Percentiles rank a stretch among this genome's conserved stretches.
Conservation (phyloP, 2,329 filamentous ascomycete species). For the Huntiella bhutanensis region DNA sequence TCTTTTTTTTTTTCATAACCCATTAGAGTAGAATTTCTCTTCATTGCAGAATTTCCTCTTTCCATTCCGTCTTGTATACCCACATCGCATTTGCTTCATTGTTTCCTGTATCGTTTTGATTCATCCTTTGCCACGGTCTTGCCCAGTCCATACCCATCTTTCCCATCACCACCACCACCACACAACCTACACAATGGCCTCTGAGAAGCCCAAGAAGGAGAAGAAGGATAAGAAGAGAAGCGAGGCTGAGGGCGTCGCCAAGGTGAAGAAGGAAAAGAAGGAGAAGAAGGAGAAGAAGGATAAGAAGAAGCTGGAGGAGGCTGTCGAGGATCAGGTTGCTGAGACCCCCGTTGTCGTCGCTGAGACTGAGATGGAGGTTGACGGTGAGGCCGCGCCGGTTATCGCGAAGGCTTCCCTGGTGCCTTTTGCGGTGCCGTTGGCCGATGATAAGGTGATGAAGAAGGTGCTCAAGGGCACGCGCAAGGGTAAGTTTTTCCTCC, state of each 20-base stretch:
- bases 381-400: slow-evolving; percentile 16
- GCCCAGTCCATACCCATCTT: not conserved
- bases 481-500: slow-evolving; percentile 27
- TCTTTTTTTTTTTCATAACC: too few species aligned
- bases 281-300: slow-evolving; percentile 38
- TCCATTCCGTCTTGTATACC: slow-evolving; percentile 2
- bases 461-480: slow-evolving; percentile 38
- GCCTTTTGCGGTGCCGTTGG: slow-evolving; percentile 65
- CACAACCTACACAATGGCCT: slow-evolving; percentile 21
- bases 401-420: slow-evolving; percentile 43
- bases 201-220: slow-evolving; percentile 29
- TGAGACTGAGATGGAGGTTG: slow-evolving; percentile 20
- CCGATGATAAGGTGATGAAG: slow-evolving; percentile 57
- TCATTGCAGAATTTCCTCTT: not conserved
- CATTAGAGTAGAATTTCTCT: too few species aligned
- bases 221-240: slow-evolving; percentile 39
- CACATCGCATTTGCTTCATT: slow-evolving; percentile 2
- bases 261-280: slow-evolving; percentile 43
- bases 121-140: not conserved
- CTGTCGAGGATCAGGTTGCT: slow-evolving; percentile 48
- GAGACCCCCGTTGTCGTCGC: slow-evolving; percentile 21
- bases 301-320: slow-evolving; percentile 52
- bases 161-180: not conserved
- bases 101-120: slow-evolving; percentile 13
- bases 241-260: slow-evolving; percentile 37